These are phyloP conservation scores for Rhynchosporium secalis DNA, from an alignment of 2,329 filamentous ascomycete genomes.

Conservation along the genomic window DNA sequence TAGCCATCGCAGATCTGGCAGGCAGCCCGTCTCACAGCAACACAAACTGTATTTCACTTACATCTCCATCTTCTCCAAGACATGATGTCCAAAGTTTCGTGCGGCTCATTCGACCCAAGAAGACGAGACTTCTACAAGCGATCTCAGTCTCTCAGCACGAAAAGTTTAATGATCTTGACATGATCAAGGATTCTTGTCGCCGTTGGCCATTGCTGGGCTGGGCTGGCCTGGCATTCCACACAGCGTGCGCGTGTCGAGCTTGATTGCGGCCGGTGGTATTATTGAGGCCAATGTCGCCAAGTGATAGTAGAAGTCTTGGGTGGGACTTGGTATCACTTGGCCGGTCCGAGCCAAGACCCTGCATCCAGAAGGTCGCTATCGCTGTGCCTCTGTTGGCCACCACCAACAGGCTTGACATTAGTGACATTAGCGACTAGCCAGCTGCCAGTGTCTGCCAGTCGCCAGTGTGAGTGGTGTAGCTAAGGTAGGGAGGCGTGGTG, in stretches of 20 bases:
- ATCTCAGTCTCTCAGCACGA: not conserved
- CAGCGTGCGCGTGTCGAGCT: not conserved
- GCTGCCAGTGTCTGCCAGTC: not conserved
- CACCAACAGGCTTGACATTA: not conserved
- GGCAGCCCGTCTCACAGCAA: not conserved
- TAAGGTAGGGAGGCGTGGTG: no score
- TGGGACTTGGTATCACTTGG: no score
- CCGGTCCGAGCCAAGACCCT: constrained; percentile 3
- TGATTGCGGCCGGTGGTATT: not conserved
- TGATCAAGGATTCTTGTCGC: constrained; percentile 4
- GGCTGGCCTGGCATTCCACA: not conserved
- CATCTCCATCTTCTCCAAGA: constrained; percentile 2
- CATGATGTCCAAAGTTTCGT: not conserved
- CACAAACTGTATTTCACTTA: not conserved
- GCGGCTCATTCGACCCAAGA: constrained; percentile 3
- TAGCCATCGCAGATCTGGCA: constrained; percentile 6
- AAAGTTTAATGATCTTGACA: not conserved
- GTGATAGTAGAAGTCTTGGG: constrained; percentile 1
- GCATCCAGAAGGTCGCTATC: constrained; percentile 11
- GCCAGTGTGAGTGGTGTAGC: no score
- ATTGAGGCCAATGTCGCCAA: constrained; percentile 2
- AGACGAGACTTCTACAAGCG: not conserved
- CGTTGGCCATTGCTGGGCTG: constrained; percentile 1
- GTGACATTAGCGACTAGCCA: no score
- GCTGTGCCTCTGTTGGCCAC: not conserved